phyloP scores from a whole-genome alignment of 441 rosid genomes.

The Pelargonium cotyledonis region DNA sequence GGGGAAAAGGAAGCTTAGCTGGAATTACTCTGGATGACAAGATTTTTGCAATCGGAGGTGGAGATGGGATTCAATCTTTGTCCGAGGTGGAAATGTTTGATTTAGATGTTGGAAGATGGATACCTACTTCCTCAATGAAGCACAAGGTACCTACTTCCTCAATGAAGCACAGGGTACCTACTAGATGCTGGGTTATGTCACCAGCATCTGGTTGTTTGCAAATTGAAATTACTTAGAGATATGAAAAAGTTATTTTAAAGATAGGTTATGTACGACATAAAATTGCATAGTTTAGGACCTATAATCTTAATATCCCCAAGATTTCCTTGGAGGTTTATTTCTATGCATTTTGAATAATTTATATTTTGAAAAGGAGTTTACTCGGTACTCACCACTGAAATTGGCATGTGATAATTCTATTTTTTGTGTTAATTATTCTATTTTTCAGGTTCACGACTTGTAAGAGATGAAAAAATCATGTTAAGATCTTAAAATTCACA shows the following conservation, averaged over 20 bases:
- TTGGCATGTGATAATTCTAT: too few species aligned
- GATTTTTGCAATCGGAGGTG: constrained; percentile 29
- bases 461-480: not conserved
- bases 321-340: not conserved
- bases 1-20: constrained; percentile 24
- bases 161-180: constrained; percentile 24
- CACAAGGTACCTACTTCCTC: constrained; percentile 24
- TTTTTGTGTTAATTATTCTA: not conserved
- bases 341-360: not conserved
- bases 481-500: not conserved
- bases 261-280: not conserved
- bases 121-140: constrained; percentile 19
- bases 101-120: constrained; percentile 25
- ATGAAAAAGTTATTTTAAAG: not conserved
- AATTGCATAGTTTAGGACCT: not conserved
- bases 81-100: constrained; percentile 29
- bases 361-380: not conserved
- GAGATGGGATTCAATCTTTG: constrained; percentile 20
- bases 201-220: not conserved
- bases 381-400: too few species aligned
- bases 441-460: not conserved
- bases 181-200: not conserved
- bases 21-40: constrained; percentile 19
- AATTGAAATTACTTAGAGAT: not conserved
- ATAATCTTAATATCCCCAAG: not conserved